phyloP scores from a whole-genome alignment of 1,139 yeast genomes.

The Ashbya aceris region DNA sequence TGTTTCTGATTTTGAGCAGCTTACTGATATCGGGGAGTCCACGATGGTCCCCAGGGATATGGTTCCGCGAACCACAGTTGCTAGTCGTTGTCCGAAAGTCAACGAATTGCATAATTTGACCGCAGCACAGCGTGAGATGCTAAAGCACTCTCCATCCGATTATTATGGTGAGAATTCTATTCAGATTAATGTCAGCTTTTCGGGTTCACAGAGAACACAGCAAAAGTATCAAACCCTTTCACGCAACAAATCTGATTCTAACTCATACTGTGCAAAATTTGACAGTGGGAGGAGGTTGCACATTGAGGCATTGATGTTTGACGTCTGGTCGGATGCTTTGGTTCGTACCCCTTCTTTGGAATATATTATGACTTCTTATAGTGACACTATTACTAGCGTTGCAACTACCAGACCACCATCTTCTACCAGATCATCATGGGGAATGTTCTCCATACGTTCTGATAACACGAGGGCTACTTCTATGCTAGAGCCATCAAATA shows the following conservation, averaged over 20 bases:
- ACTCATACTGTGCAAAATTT: constrained; percentile 1
- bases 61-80: constrained; percentile 1
- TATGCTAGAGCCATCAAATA: constrained; percentile 1
- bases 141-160: constrained; percentile 2
- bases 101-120: constrained; percentile 1
- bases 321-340: constrained; percentile 3
- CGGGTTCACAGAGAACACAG: neutral
- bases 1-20: constrained; percentile 1
- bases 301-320: constrained; percentile 3
- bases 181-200: constrained; percentile 1
- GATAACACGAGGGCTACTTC: constrained; percentile 2
- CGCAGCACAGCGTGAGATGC: constrained; percentile 1
- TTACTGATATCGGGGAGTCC: constrained; percentile 2
- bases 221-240: constrained; percentile 1
- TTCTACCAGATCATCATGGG: constrained; percentile 3
- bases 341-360: constrained; percentile 1
- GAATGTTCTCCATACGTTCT: constrained; percentile 4
- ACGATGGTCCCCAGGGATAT: constrained; percentile 3
- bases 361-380: constrained; percentile 3
- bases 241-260: constrained; percentile 2
- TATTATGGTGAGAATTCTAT: neutral
- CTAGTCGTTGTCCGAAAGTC: constrained; percentile 3
- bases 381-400: constrained; percentile 1
- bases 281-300: constrained; percentile 1
- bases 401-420: constrained; percentile 1